Percentiles rank a stretch among this genome's conserved stretches.
phyloP scores from a whole-genome alignment of 192 early-diverging fungal species.

The Ramicandelaber brevisporus region DNA sequence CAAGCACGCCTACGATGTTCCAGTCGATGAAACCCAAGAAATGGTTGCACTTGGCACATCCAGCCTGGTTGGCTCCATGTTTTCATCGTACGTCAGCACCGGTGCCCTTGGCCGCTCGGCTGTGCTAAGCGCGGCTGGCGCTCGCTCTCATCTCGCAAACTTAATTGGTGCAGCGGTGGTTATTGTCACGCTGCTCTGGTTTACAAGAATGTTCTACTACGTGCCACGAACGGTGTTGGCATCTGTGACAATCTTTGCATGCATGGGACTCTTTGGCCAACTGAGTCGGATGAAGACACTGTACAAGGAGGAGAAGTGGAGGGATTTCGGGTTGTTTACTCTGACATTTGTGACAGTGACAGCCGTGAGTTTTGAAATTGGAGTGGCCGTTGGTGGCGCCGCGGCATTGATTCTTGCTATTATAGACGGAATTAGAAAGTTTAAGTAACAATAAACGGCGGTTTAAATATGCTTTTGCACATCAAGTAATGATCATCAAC shows the following conservation, averaged over 20 bases:
- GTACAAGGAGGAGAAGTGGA: no score
- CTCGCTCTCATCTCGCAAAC: neutral
- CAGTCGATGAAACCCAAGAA: neutral
- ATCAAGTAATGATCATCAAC: no score
- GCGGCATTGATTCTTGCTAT: no score
- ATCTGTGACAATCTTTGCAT: neutral
- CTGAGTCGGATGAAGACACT: no score
- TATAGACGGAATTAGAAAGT: no score
- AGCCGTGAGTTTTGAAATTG: no score
- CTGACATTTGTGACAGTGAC: no score
- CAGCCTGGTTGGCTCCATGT: conserved; percentile 1
- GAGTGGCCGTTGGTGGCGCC: no score
- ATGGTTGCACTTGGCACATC: conserved; percentile 1
- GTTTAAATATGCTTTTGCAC: no score
- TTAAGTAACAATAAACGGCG: no score
- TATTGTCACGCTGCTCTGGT: neutral
- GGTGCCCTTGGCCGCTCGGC: conserved; percentile 1
- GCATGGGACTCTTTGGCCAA: neutral
- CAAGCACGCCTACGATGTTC: neutral
- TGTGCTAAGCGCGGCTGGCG: neutral
- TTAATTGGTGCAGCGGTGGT: conserved; percentile 1
- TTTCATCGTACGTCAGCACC: neutral
- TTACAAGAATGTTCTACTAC: conserved; percentile 2
- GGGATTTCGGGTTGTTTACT: no score
- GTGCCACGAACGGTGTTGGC: conserved; percentile 1